phyloP scores from a whole-genome alignment of 2,329 filamentous ascomycete genomes.

The Pseudovirgaria hyperparasitica region DNA sequence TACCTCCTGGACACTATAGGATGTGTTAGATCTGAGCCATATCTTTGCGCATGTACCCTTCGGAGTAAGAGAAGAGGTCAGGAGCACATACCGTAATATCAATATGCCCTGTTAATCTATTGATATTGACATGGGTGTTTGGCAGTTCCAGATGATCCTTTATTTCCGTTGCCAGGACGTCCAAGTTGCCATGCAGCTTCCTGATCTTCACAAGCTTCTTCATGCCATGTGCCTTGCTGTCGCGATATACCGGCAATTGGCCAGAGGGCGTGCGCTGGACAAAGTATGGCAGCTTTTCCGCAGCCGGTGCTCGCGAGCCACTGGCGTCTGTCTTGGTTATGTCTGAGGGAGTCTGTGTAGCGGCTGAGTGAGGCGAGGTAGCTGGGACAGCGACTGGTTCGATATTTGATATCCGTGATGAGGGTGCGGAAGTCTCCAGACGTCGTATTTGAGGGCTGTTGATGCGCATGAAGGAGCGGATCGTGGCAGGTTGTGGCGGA shows the following conservation, averaged over 20 bases:
- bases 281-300: constrained; percentile 49
- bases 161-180: constrained; percentile 52
- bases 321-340: constrained; percentile 3
- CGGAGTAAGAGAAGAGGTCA: constrained; percentile 1
- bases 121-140: constrained; percentile 42
- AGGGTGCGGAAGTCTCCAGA: constrained; percentile 18
- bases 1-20: constrained; percentile 1
- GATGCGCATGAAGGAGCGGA: constrained; percentile 28
- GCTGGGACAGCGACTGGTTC: constrained; percentile 2
- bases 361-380: constrained; percentile 10
- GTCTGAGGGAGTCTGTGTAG: constrained; percentile 13
- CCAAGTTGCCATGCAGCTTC: constrained; percentile 63
- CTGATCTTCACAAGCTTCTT: constrained; percentile 62
- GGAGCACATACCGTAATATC: constrained; percentile 16
- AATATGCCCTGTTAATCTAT: constrained; percentile 57
- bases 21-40: background rate
- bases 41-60: background rate
- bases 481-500: constrained; percentile 21
- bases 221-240: constrained; percentile 63
- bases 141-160: constrained; percentile 44
- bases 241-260: constrained; percentile 65
- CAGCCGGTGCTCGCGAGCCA: constrained; percentile 15
- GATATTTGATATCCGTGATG: constrained; percentile 12
- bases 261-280: constrained; percentile 58
- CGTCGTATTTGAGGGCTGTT: constrained; percentile 18